Percentiles rank a stretch among this genome's conserved stretches.
These are phyloP conservation scores for Trichoderma guizhouense DNA, from an alignment of 2,329 filamentous ascomycete species.

Conservation along the genomic window DNA sequence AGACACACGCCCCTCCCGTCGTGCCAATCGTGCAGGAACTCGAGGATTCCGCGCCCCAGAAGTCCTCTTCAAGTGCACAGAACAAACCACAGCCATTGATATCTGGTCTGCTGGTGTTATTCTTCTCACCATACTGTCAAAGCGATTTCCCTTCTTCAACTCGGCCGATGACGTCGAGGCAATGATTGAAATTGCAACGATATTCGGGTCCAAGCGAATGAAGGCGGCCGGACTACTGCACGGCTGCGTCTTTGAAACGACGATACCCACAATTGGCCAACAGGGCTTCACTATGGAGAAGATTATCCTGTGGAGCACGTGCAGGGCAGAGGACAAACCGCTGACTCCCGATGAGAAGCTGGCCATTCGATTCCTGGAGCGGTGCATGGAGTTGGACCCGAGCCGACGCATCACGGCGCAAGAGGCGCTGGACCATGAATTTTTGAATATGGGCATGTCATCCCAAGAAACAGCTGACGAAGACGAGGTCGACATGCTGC, in stretches of 20 bases:
- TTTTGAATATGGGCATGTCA: conserved; percentile 45
- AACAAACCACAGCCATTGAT: conserved; percentile 90
- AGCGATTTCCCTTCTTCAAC: conserved; percentile 97
- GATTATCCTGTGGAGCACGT: conserved; percentile 93
- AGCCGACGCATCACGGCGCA: conserved; percentile 68
- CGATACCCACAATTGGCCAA: conserved; percentile 83
- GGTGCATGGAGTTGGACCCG: conserved; percentile 75
- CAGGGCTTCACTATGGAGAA: conserved; percentile 86
- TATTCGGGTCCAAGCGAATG: conserved; percentile 86
- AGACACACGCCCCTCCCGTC: conserved; percentile 80
- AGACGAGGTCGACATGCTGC: conserved; percentile 53
- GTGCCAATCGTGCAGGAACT: conserved; percentile 92
- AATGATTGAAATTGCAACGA: conserved; percentile 94
- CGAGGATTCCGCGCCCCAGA: conserved; percentile 94
- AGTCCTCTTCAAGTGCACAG: conserved; percentile 94
- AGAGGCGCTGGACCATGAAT: conserved; percentile 70
- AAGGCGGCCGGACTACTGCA: conserved; percentile 77
- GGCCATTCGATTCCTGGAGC: conserved; percentile 67
- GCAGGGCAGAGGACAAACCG: conserved; percentile 58
- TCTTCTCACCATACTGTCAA: conserved; percentile 86
- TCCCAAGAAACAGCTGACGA: conserved; percentile 40
- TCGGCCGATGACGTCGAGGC: conserved; percentile 97
- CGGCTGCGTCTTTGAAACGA: conserved; percentile 88
- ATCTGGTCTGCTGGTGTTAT: conserved; percentile 98
- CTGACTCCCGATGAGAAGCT: conserved; percentile 66